Percentiles rank a stretch among this genome's conserved stretches.
Conservation (phyloP, 2,329 filamentous ascomycete genomes). For the Aspergillus fructus region DNA sequence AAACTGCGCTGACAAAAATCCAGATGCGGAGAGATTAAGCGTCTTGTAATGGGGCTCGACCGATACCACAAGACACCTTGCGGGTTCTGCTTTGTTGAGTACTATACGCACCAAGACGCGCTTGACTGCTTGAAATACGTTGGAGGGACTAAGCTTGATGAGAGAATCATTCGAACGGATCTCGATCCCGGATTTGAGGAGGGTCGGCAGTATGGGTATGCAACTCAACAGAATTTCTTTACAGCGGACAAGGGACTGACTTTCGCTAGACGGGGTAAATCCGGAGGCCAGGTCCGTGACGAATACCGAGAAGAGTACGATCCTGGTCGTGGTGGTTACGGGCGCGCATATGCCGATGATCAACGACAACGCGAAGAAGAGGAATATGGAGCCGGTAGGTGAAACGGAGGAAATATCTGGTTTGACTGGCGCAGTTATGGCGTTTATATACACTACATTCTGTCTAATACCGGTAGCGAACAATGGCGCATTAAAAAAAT, state of each 20-base stretch:
- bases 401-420: constrained; percentile 9
- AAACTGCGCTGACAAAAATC: constrained; percentile 11
- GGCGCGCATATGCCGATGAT: constrained; percentile 71
- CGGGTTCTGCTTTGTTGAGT: constrained; percentile 99
- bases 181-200: constrained; percentile 94
- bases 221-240: constrained; percentile 3
- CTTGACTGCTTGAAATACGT: constrained; percentile 99
- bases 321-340: constrained; percentile 86
- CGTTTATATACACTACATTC: constrained; percentile 33
- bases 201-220: constrained; percentile 84
- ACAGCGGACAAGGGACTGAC: neutral
- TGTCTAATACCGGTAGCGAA: constrained; percentile 28
- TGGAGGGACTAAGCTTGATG: constrained; percentile 95
- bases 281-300: constrained; percentile 92
- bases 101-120: constrained; percentile 96
- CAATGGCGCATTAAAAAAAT: constrained; percentile 16
- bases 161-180: constrained; percentile 93
- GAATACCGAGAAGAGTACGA: constrained; percentile 98
- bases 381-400: constrained; percentile 59
- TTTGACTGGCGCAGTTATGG: constrained; percentile 29
- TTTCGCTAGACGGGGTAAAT: constrained; percentile 70
- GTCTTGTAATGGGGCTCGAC: constrained; percentile 95
- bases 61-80: constrained; percentile 97
- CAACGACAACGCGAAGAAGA: constrained; percentile 57
- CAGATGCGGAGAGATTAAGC: constrained; percentile 91